Base-by-base conservation (phyloP, 2,329 filamentous ascomycete species). In the Rugonectria rugulosa region DNA sequence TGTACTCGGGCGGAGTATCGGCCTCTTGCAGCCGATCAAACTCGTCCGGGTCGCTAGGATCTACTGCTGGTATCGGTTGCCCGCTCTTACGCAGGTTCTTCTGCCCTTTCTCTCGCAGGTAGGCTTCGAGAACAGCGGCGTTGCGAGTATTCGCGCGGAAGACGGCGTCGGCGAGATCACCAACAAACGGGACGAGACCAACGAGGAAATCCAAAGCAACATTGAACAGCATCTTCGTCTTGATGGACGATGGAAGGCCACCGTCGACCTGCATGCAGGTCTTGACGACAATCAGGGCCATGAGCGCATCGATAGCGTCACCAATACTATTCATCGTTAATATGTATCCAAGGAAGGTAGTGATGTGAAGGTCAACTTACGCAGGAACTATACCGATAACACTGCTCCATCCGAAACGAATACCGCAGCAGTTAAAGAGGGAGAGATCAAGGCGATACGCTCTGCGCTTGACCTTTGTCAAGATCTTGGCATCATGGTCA, bases 381-480 rank as follows among this genome's bases (percentile, higher is more conserved):
- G 85, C 85, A 65, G 95, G 95, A 50, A 98, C 74, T 7, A 98
- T 71, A 12, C 88, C 95, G 66, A 98, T 91, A 54, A 97, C 84
- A 65, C 88, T 90, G 46, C 90, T 86, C 92, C 92, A 97, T 50
- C 95, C 95, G 70, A 98, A 93, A 54, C 88, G 85, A 56, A 96
- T 82, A 37, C 92, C 92, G 61, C 89, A 85, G 69, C 91, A 85
- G 68, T 85, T 92, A 78, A 94, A 96, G 6, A 97, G 83, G 51
- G 84, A 85, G 79, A 92, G 89, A 73, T 98, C 95, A 21, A 97
- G 84, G 31, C 86, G 83, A 75, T 97, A 96, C 27, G 95, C 92
- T 55, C 89, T 84, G 66, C 89, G 85, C 74, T 96, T 94, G 65
- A 96, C 91, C 66, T 89, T 89, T 65, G 89, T 96, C 61, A 98